Evolutionary conservation across 1,284 basidiomycete genomes (phyloP), one percentile per base, ranked within the genome.

Genomic region (Fomitopsis pinicola): DNA sequence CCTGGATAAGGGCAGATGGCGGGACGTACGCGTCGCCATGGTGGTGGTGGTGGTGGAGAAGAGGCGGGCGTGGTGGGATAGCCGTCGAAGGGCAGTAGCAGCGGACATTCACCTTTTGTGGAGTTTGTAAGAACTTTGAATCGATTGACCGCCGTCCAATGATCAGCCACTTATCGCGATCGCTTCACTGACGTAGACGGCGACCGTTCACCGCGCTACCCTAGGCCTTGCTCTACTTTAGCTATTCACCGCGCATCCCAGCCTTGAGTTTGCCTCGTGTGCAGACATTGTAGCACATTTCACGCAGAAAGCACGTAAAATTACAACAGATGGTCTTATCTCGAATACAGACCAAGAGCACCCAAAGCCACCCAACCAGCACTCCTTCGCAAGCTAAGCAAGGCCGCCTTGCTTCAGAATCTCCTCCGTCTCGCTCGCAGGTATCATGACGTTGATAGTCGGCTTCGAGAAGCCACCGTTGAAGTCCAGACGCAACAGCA

Each of bases 401-500:
- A 75, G 62, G 22, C 73, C 74, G 9, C 70, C 72, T 59, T 71
- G 78, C 67, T 75, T 79, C 59, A 87, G 74, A 59, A 87, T 85
- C 64, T 82, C 79, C 62, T 70, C 72, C 28, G 64, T 77, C 57
- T 64, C 67, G 58, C 65, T 44, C 52, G n/a, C 68, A 62, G 57
- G 65, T 64, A 54, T 60, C 38, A 57, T 63, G 55, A 70, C 68
- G 48, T 69, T 69, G 44, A 75, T 69, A 9, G 69, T 72, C 63
- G 82, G 82, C 52, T 79, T 82, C 17, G 89, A 92, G 69, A 94
- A 85, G 54, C 82, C 85, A 4, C 89, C 90, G 67, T 94, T 95
- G 72, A 94, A 93, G 74, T 97, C 94, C 28, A 97, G 75, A 40
- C 93, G 81, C 52, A 96, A 77, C 54, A 96, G 74, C 58, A 97